phyloP scores from a whole-genome alignment of 768 basidiomycete genomes.

The Amanita jacksonii region DNA sequence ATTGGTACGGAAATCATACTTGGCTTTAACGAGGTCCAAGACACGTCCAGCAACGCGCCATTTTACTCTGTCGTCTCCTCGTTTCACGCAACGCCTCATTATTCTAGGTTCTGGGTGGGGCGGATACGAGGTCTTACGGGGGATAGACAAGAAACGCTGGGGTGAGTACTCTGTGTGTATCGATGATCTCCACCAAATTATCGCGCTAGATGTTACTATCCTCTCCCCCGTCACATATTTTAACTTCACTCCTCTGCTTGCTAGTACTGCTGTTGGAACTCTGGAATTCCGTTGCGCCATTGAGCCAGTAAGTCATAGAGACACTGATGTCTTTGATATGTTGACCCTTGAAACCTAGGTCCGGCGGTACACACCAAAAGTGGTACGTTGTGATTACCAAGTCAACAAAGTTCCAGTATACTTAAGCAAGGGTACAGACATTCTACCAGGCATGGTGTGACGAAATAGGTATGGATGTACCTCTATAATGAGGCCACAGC shows the following conservation, averaged over 20 bases:
- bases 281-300: conserved; percentile 74
- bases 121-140: conserved; percentile 59
- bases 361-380: conserved; percentile 45
- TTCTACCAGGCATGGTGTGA: conserved; percentile 75
- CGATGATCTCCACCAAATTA: conserved; percentile 1
- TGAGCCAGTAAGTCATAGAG: conserved; percentile 52
- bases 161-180: conserved; percentile 31
- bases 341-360: conserved; percentile 25
- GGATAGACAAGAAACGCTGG: conserved; percentile 65
- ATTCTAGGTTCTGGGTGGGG: conserved; percentile 77
- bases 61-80: conserved; percentile 29
- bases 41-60: conserved; percentile 13
- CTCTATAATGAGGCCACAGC: not conserved
- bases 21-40: not conserved
- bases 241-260: conserved; percentile 60
- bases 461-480: conserved; percentile 38
- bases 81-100: conserved; percentile 39
- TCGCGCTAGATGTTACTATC: conserved; percentile 46
- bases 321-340: not conserved
- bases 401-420: not conserved
- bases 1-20: not conserved
- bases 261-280: conserved; percentile 71
- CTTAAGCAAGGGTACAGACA: conserved; percentile 26
- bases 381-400: conserved; percentile 25
- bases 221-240: conserved; percentile 61